Evolutionary conservation across 139 green algal species (phyloP).

Genomic region (Chlamydomonas incerta): DNA sequence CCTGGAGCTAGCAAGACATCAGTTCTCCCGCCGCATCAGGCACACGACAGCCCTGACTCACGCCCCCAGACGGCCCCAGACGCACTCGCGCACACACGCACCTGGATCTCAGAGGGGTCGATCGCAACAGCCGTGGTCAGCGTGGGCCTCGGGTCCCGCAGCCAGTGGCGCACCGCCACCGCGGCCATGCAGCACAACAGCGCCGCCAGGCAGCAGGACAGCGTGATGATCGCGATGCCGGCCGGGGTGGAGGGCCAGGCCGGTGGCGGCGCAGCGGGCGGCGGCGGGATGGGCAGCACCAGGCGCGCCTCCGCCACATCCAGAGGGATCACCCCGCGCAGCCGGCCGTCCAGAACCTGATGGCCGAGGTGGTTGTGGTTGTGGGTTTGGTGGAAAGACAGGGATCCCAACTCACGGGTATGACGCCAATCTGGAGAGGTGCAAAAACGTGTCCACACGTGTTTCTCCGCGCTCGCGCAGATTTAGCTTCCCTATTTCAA

Average conservation of each 20-base stretch:
- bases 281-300: conserved; percentile 23
- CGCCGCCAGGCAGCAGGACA: neutral
- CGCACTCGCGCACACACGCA: neutral
- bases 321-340: conserved; percentile 7
- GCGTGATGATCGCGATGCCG: conserved; percentile 2
- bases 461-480: too few relatives aligned
- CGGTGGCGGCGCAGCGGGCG: neutral
- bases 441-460: too few relatives aligned
- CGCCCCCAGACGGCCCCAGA: too few relatives aligned
- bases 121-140: neutral
- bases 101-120: neutral
- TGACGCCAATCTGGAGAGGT: too few relatives aligned
- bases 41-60: too few relatives aligned
- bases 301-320: conserved; percentile 21
- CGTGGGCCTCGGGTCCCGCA: neutral
- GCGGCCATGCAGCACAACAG: neutral
- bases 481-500: too few relatives aligned
- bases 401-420: too few relatives aligned
- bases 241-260: neutral
- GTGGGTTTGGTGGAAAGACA: too few relatives aligned
- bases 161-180: neutral
- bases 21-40: too few relatives aligned
- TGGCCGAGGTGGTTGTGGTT: too few relatives aligned
- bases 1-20: too few relatives aligned
- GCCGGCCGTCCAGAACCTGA: neutral